A percentile compares a stretch with the other conserved stretches of the same genome.
Evolutionary conservation across 2,329 filamentous ascomycete genomes (phyloP).

Genomic region (Anthostomella pinea): DNA sequence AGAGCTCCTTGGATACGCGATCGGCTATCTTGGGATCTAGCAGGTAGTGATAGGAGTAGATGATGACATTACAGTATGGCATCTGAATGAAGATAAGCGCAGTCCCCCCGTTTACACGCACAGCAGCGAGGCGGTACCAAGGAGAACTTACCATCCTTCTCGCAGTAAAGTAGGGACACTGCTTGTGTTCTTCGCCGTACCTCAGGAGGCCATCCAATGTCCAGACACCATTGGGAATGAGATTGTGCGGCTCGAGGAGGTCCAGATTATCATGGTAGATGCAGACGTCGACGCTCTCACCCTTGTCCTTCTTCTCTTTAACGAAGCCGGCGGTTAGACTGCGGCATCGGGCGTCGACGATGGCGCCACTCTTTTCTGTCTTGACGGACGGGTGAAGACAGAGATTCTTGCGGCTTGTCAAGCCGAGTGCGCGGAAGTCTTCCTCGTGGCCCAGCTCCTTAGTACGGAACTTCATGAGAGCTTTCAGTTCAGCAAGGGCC

Average conservation of each 20-base stretch:
- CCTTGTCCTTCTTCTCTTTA: conserved; percentile 93
- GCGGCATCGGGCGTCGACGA: conserved; percentile 94
- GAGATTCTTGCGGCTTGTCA: conserved; percentile 96
- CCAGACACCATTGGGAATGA: conserved; percentile 93
- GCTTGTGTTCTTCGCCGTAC: conserved; percentile 93
- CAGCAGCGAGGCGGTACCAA: not conserved
- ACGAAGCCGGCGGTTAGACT: conserved; percentile 96
- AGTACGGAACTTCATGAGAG: conserved; percentile 90
- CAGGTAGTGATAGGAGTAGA: conserved; percentile 98
- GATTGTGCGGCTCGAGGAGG: conserved; percentile 87
- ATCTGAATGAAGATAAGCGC: conserved; percentile 57
- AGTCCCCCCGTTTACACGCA: too few relatives aligned
- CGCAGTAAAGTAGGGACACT: conserved; percentile 96
- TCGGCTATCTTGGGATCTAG: conserved; percentile 98
- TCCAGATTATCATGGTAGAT: conserved; percentile 98
- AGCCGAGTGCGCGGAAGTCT: conserved; percentile 85
- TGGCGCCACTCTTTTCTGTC: conserved; percentile 87
- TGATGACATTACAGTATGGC: conserved; percentile 99
- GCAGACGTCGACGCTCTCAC: conserved; percentile 91
- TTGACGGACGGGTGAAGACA: conserved; percentile 96
- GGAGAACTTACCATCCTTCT: conserved; percentile 74
- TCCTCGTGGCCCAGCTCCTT: conserved; percentile 87
- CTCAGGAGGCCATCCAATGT: conserved; percentile 84
- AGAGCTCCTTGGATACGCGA: conserved; percentile 88
- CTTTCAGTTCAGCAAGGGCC: conserved; percentile 85